A percentile compares a stretch with the other conserved stretches of the same genome.
Evolutionary conservation across 768 basidiomycete genomes (phyloP).

Genomic region (Infundibulicybe gibba): DNA sequence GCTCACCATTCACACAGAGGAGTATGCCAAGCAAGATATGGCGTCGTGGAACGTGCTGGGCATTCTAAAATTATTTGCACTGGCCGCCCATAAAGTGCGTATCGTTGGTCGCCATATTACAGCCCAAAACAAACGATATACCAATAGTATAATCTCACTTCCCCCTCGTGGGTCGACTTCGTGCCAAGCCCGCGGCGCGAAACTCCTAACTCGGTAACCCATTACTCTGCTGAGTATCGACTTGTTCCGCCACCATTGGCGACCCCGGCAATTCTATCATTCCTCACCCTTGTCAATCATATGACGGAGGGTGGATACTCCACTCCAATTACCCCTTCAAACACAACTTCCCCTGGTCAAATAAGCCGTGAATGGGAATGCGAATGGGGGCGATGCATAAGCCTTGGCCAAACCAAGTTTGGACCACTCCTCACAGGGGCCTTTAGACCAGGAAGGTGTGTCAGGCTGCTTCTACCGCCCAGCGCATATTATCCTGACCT

Average conservation of each 20-base stretch:
- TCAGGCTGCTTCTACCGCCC: constrained; percentile 1
- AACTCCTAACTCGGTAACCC: constrained; percentile 21
- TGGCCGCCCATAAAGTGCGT: constrained; percentile 60
- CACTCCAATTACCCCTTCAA: constrained; percentile 29
- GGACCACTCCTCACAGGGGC: constrained; percentile 34
- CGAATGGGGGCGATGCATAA: constrained; percentile 63
- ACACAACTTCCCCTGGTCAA: constrained; percentile 18
- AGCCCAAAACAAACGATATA: constrained; percentile 6
- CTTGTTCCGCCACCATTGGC: constrained; percentile 61
- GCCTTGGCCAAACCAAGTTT: constrained; percentile 25
- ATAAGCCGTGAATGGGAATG: constrained; percentile 65
- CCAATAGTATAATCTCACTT: constrained; percentile 57
- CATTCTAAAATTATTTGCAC: constrained; percentile 56
- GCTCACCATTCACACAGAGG: constrained; percentile 30
- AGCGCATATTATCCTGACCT: constrained; percentile 2
- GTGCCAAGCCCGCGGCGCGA: constrained; percentile 25
- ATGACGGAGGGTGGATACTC: constrained; percentile 23
- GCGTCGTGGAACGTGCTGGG: constrained; percentile 42
- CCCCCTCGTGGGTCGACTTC: constrained; percentile 57
- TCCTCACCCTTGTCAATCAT: constrained; percentile 50
- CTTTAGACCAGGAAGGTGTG: constrained; percentile 58
- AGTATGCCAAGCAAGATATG: constrained; percentile 36
- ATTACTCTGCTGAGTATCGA: constrained; percentile 43
- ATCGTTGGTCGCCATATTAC: constrained; percentile 1
- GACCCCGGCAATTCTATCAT: constrained; percentile 69